A percentile compares a stretch with the other conserved stretches of the same genome.
Evolutionary conservation across 805 yeast genomes (phyloP).

Genomic region (Ogataea neopini): DNA sequence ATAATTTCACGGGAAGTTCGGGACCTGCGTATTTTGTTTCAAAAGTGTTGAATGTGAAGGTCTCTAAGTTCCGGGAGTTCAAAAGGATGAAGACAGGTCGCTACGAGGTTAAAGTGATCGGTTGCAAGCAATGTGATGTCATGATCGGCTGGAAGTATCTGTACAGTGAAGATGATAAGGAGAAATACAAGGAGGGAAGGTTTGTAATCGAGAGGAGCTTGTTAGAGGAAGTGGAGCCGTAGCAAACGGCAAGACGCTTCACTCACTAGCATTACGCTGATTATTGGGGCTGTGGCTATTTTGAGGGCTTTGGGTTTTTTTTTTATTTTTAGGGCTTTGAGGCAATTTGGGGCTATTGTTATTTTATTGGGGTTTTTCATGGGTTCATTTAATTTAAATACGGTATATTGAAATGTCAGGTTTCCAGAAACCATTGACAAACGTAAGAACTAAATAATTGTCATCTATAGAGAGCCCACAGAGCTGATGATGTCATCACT

Average conservation of each 20-base stretch:
- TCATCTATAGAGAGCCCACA: not conserved
- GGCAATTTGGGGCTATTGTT: conserved; percentile 1
- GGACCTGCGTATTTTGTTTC: conserved; percentile 38
- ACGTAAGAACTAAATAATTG: not conserved
- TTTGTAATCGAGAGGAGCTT: conserved; percentile 35
- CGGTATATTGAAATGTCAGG: not conserved
- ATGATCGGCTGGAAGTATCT: conserved; percentile 39
- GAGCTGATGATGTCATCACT: conserved; percentile 8
- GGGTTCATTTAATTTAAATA: not conserved
- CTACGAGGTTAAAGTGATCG: conserved; percentile 32
- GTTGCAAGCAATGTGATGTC: conserved; percentile 34
- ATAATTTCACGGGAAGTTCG: conserved; percentile 35
- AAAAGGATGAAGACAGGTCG: conserved; percentile 37
- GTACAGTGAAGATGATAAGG: conserved; percentile 29
- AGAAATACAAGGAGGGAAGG: conserved; percentile 37
- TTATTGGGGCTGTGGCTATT: not conserved
- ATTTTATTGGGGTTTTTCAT: not conserved
- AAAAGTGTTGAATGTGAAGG: conserved; percentile 31
- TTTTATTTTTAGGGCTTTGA: conserved; percentile 1
- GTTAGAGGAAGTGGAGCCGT: conserved; percentile 26
- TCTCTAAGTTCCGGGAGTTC: conserved; percentile 19
- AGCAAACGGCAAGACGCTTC: no score
- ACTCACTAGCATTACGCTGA: not conserved
- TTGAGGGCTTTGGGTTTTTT: not conserved
- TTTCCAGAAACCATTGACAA: not conserved